These are phyloP conservation scores for Kluyveromyces sp. DNA, from an alignment of 1,139 yeast genomes.

Conservation along the genomic window DNA sequence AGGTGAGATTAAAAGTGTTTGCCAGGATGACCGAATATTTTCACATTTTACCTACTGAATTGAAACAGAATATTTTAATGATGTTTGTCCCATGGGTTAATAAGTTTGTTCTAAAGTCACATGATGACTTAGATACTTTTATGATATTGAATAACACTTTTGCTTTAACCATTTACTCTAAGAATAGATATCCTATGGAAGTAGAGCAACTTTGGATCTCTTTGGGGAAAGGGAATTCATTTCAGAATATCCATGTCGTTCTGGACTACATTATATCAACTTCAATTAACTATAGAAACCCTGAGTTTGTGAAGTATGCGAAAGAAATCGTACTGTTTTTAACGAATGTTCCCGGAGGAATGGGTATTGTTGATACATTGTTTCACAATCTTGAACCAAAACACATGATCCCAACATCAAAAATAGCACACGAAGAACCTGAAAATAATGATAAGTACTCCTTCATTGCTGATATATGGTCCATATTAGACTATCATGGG, in stretches of 20 bases:
- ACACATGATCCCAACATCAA: conserved; percentile 68
- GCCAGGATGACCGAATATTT: conserved; percentile 26
- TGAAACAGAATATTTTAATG: conserved; percentile 70
- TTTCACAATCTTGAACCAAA: conserved; percentile 70
- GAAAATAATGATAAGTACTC: conserved; percentile 41
- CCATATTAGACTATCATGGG: conserved; percentile 48
- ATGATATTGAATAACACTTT: conserved; percentile 80
- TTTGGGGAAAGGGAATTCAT: conserved; percentile 61
- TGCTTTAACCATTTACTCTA: conserved; percentile 74
- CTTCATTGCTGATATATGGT: conserved; percentile 66
- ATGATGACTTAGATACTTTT: conserved; percentile 40
- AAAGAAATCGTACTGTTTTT: conserved; percentile 76
- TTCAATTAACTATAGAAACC: conserved; percentile 64
- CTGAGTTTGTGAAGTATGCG: conserved; percentile 68
- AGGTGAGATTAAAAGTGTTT: conserved; percentile 24
- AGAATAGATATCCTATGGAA: conserved; percentile 69
- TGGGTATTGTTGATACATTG: conserved; percentile 44
- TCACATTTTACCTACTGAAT: conserved; percentile 32
- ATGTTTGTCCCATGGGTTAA: conserved; percentile 88
- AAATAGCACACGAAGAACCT: conserved; percentile 32
- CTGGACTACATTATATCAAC: conserved; percentile 61
- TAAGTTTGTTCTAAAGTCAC: conserved; percentile 55
- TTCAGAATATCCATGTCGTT: conserved; percentile 63
- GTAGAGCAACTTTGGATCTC: conserved; percentile 96
- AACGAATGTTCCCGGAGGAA: conserved; percentile 35